Conservation (phyloP, 768 basidiomycete species). For the Tubosaeta brunneosetosa region DNA sequence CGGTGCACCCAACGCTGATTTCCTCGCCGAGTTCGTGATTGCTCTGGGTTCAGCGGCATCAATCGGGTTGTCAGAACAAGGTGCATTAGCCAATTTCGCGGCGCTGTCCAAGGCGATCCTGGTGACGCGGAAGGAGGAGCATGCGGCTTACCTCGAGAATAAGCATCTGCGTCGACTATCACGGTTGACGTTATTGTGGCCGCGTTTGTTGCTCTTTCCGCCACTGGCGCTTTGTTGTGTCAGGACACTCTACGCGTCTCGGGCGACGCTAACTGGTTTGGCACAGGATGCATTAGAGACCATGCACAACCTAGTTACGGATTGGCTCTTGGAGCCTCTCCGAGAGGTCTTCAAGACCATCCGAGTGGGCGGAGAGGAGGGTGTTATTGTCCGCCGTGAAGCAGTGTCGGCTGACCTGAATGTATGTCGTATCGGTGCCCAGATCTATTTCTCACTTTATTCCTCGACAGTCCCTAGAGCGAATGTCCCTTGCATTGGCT, state of each 20-base stretch:
- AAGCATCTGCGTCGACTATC: conserved; percentile 61
- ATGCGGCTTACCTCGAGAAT: conserved; percentile 26
- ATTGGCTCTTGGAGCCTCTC: conserved; percentile 87
- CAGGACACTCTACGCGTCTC: conserved; percentile 52
- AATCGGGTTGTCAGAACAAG: conserved; percentile 9
- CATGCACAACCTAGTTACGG: conserved; percentile 62
- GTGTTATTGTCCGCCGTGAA: conserved; percentile 71
- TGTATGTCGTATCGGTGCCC: conserved; percentile 37
- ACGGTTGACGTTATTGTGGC: conserved; percentile 71
- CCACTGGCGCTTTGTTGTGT: conserved; percentile 54
- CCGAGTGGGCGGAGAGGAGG: conserved; percentile 70
- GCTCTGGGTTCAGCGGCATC: conserved; percentile 17
- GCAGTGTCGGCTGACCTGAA: conserved; percentile 83
- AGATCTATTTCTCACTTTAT: neutral
- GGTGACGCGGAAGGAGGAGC: conserved; percentile 26
- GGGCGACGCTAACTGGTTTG: conserved; percentile 52
- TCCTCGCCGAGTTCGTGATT: conserved; percentile 21
- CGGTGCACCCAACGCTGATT: conserved; percentile 5
- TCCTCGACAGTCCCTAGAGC: conserved; percentile 70
- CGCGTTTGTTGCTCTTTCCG: conserved; percentile 71
- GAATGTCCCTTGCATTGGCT: conserved; percentile 87
- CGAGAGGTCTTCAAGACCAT: conserved; percentile 79
- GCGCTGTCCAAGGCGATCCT: conserved; percentile 18
- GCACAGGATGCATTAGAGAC: conserved; percentile 63
- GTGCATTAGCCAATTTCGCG: conserved; percentile 10